phyloP scores from a whole-genome alignment of 371 early-diverging fungal genomes.

The Polyrhizophydium stewartii region DNA sequence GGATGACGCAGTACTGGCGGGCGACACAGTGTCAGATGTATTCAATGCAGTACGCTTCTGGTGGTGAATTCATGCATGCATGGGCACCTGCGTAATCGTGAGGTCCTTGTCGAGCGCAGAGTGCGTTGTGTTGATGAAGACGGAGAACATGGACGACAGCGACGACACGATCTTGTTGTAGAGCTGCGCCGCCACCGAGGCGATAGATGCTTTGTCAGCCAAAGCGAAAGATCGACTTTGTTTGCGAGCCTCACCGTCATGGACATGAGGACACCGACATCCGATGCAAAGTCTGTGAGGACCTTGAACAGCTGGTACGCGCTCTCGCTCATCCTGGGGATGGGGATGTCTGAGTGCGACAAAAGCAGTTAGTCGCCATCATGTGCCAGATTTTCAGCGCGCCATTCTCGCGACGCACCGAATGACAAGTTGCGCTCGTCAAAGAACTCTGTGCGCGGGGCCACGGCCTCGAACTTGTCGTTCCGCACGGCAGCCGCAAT shows the following conservation, averaged over 20 bases:
- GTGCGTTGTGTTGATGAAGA: slow-evolving; percentile 14
- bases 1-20: slow-evolving; percentile 25
- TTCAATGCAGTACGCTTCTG: background rate
- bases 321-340: slow-evolving; percentile 14
- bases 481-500: slow-evolving; percentile 62
- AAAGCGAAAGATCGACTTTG: background rate
- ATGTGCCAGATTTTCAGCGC: background rate
- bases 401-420: background rate
- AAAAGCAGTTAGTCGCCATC: too few species aligned
- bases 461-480: slow-evolving; percentile 57
- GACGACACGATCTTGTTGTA: slow-evolving; percentile 40
- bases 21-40: background rate
- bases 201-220: background rate
- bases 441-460: slow-evolving; percentile 55
- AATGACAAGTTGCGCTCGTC: slow-evolving; percentile 9
- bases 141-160: slow-evolving; percentile 31
- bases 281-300: slow-evolving; percentile 74
- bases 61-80: too few species aligned
- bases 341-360: background rate
- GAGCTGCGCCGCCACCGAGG: slow-evolving; percentile 14
- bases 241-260: slow-evolving; percentile 42
- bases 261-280: slow-evolving; percentile 64
- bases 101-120: slow-evolving; percentile 9
- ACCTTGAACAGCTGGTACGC: slow-evolving; percentile 49
- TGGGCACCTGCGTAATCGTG: slow-evolving; percentile 7